Evolutionary conservation across 192 early-diverging fungal genomes (phyloP), one percentile per base, ranked within the genome.

Genomic region (Coemansia furcata): DNA sequence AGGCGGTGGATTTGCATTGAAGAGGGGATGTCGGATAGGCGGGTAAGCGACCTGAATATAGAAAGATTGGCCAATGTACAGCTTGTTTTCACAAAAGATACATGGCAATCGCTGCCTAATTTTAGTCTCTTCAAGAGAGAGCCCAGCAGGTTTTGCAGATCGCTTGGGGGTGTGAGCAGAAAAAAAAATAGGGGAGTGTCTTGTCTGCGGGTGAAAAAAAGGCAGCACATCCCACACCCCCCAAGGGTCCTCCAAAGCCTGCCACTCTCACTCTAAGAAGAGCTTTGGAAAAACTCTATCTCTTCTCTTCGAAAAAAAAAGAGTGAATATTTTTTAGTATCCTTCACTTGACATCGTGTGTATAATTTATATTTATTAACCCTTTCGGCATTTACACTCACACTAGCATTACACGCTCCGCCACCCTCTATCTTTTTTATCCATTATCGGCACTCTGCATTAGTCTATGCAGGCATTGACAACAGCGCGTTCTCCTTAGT

Each of bases 401-500:
- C 58, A 55, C 52, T 33, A 55, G 52, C 58, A 38, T 23, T 60
- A 19, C 35, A 38, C 33, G 52, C 52, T 15, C 30, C 29, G 29
- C 52, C 52, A 55, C 29, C 12, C 52, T 32, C 52, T 55, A 55
- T 55, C 30, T 60, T 57, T 57, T n/a, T 58, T 58, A 36, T 58
- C 32, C 33, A 39, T 10, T 23, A 39, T 60, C 58, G 46, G 58
- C 58, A 60, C 33, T 60, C 58, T 46, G 35, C 67, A 68, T 68
- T 68, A 52, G 52, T 68, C 43, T 68, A 61, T 68, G 67, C 67
- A 68, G 67, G 39, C 67, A 68, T 68, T 68, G 67, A 68, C 60
- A 67, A 60, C 58, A 61, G 42, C 15, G 59, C 29, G 54, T 33
- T 32, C 12, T 33, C 50, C 66, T 10, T 26, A 43, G 54, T 66